Percentiles rank a stretch among this genome's conserved stretches.
Evolutionary conservation across 2,329 filamentous ascomycete genomes (phyloP).

Genomic region (Xylariaceae sp.): DNA sequence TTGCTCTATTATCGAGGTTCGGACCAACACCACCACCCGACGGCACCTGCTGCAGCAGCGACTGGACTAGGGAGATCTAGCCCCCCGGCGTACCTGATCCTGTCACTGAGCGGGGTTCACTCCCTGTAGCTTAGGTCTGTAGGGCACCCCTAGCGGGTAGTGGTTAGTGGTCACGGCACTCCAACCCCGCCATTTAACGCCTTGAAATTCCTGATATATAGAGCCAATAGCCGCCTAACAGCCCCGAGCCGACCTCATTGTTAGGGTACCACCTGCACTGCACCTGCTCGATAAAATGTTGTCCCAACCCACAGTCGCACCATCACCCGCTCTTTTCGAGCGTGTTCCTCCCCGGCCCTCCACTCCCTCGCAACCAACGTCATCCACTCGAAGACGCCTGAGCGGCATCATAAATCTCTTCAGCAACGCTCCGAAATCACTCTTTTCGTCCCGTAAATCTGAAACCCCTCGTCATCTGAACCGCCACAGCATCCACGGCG

Average conservation of each 20-base stretch:
- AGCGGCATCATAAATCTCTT: slow-evolving; percentile 29
- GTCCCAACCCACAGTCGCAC: slow-evolving; percentile 27
- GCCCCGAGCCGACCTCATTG: slow-evolving; percentile 6
- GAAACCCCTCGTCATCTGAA: slow-evolving; percentile 19
- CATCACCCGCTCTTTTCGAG: slow-evolving; percentile 29
- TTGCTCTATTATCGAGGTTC: no score
- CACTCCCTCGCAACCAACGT: slow-evolving; percentile 23
- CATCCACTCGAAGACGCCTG: slow-evolving; percentile 26
- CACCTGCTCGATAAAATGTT: slow-evolving; percentile 26
- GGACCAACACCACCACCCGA: no score
- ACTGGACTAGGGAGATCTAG: no score
- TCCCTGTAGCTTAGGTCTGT: neutral
- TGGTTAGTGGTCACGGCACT: neutral
- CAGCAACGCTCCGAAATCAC: slow-evolving; percentile 21
- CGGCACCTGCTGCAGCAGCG: no score
- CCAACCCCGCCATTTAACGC: slow-evolving; percentile 1
- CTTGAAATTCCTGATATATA: slow-evolving; percentile 2
- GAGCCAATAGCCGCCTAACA: slow-evolving; percentile 1
- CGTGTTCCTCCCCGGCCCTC: slow-evolving; percentile 24
- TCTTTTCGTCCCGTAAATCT: slow-evolving; percentile 25
- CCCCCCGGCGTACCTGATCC: no score
- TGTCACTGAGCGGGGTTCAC: neutral
- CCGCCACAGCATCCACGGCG: slow-evolving; percentile 21
- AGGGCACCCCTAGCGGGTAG: neutral
- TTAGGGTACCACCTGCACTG: no score